Evolutionary conservation across 768 basidiomycete species (phyloP), one percentile per base, ranked within the genome.

Genomic region (Suillus weaverae): DNA sequence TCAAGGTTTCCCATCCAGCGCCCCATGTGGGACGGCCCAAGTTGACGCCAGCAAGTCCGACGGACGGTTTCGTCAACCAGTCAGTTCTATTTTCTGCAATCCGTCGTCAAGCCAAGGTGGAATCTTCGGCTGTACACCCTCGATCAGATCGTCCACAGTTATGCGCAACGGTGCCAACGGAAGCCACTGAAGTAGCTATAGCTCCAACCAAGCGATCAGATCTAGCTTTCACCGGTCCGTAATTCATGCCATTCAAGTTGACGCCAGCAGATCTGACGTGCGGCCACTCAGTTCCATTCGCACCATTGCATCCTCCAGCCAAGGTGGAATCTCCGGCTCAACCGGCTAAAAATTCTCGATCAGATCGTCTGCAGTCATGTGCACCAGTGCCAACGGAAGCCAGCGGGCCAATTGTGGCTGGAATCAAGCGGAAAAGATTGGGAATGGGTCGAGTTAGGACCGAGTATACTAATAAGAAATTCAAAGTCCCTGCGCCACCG

Each of bases 401-500:
- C 26, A 16, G 16, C 7, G 16, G 10, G 39, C 26, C 56, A 30
- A 30, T 16, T 59, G 33, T 41, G 30, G 62, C 64, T 56, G 82
- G 81, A 36, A 73, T 73, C 20, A 89, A 89, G 69, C 80, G 87
- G 63, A 80, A 87, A 64, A 80, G 87, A 51, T 76, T 89, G 61
- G 89, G 89, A 0, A 88, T 89, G 87, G 86, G 86, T 20, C 78
- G 84, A 68, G 73, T 66, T 32, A 70, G 10, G 75, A 70, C 33
- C 53, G 84, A 85, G 4, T 89, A 89, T 70, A 69, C 84, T 30
- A 90, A 89, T 73, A 90, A 89, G 75, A 89, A 87, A 75, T 89
- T 89, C 81, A 89, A 88, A 74, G 72, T 78, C n/a, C 87, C 84
- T 50, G 43, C 38, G 1, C 30, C n/a, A 7, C 16, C 26, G 18